Evolutionary conservation across 495 filamentous ascomycete species (phyloP).

Genomic region (Penicillium parvum): DNA sequence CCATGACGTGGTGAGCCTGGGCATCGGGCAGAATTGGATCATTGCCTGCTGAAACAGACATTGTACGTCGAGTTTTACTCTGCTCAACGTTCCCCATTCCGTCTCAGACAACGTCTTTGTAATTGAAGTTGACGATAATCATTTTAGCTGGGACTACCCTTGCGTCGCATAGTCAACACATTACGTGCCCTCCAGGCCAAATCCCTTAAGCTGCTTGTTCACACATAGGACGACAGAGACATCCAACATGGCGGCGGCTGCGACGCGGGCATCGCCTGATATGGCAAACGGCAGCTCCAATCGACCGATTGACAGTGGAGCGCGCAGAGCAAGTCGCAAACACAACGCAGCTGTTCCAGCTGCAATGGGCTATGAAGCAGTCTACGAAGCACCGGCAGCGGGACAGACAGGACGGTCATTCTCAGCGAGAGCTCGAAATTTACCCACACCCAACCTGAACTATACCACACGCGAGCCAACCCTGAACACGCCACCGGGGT

Average conservation of each 20-base stretch:
- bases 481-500: constrained; percentile 1
- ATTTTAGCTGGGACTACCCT: constrained; percentile 7
- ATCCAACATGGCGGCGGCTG: constrained; percentile 13
- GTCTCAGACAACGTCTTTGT: constrained; percentile 5
- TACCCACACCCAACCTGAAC: constrained; percentile 14
- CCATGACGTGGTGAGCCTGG: constrained; percentile 20
- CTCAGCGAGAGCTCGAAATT: constrained; percentile 18
- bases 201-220: background rate
- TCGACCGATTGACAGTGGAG: constrained; percentile 6
- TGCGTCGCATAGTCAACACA: background rate
- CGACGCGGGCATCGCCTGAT: constrained; percentile 20
- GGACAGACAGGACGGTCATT: constrained; percentile 9
- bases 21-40: constrained; percentile 23
- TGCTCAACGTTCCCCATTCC: background rate
- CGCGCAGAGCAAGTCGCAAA: constrained; percentile 12
- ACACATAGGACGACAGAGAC: background rate
- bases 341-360: constrained; percentile 1
- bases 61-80: constrained; percentile 3
- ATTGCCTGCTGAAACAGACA: background rate
- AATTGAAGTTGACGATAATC: constrained; percentile 1
- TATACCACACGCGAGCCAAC: constrained; percentile 19
- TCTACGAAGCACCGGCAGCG: constrained; percentile 3
- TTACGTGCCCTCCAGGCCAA: background rate
- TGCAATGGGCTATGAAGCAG: constrained; percentile 4
- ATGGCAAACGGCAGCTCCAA: constrained; percentile 17